Conservation (phyloP, 768 basidiomycete genomes). For the Suillus discolor region DNA sequence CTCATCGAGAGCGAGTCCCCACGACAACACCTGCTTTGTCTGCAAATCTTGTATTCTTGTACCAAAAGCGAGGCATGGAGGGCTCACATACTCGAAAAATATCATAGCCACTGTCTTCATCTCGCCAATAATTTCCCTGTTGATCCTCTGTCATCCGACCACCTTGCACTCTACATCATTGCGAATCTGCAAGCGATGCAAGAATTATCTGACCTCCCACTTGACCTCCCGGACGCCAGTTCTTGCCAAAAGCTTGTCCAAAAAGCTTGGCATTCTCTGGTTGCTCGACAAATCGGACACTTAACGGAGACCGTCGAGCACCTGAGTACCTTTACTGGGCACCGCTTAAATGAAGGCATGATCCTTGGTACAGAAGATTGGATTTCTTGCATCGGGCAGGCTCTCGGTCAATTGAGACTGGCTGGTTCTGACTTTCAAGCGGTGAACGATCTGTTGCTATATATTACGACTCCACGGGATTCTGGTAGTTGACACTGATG, state of each 20-base stretch:
- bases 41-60: constrained; percentile 9
- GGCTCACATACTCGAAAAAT: constrained; percentile 2
- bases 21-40: constrained; percentile 7
- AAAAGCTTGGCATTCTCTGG: background rate
- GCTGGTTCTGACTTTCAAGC: background rate
- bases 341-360: background rate
- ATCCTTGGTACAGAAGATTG: background rate
- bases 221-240: background rate
- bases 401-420: background rate
- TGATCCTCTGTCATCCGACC: background rate
- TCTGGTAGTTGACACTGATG: background rate
- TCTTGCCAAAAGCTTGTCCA: background rate
- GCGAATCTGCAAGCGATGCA: background rate
- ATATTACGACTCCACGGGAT: background rate
- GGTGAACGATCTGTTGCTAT: background rate
- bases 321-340: background rate
- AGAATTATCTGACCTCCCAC: background rate
- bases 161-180: constrained; percentile 12
- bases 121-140: constrained; percentile 10
- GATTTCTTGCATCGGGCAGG: background rate
- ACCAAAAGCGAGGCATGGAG: constrained; percentile 1
- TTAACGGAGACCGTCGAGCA: background rate
- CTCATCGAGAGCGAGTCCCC: background rate
- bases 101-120: background rate
- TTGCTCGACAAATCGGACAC: background rate